Evolutionary conservation across 148 eudicot species (phyloP), one percentile per base, ranked within the genome.

Genomic region (Heliamphora exappendiculata): DNA sequence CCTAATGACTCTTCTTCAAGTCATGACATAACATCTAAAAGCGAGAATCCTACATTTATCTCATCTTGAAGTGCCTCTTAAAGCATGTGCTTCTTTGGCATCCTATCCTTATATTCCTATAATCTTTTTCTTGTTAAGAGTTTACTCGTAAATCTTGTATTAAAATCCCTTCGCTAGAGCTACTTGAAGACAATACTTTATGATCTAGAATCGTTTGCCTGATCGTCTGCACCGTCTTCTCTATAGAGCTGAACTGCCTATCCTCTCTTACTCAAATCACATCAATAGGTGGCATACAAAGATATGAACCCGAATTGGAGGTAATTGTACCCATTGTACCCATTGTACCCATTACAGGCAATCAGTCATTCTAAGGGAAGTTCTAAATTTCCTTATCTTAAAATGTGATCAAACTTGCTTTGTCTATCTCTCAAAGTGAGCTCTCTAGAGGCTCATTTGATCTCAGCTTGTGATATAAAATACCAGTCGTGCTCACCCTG

Each of bases 21-120:
- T 11, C 47, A 42, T 42, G 47, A 55, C 20, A 55, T 5, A 55
- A 55, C 59, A 55, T 55, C 59, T 20, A 9, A 26, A 55, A 55
- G 26, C 24, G 0, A 55, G 26, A 55, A 55, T 5, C 59, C 28
- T 55, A 55, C 20, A 26, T 26, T 55, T 55, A 55, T 55, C 59
- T 55, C 59, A 55, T 55, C 59, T 55, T 55, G 59, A 55, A 55
- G 59, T 55, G 59, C 59, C 59, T 55, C 59, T 55, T 55, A 55
- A 55, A 20, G 59, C 5, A 42, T 22, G 39, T 22, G 8, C 51
- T 24, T 42, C 42, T 31, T 4, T 55, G 59, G 3, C 59, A 55
- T 55, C 59, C 59, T 19, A n/a, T 55, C 59, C 20, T 55, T 55
- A 55, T 55, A 55, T 55, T 55, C 59, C 59, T 55, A 55, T 55